phyloP scores from a whole-genome alignment of 2,329 filamentous ascomycete species.

The Aspergillus sp. region DNA sequence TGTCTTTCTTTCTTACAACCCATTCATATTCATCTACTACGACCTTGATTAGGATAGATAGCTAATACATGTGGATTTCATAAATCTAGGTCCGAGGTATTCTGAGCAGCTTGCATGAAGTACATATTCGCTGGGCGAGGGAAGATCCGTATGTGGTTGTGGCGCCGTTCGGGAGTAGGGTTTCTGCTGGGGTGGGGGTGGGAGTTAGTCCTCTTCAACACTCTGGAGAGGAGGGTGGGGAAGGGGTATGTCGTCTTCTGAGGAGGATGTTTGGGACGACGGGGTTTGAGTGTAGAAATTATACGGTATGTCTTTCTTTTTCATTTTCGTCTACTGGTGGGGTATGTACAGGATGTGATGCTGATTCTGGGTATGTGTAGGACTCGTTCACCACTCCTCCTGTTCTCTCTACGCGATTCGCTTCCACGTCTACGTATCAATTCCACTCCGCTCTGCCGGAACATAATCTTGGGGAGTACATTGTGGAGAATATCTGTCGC shows the following conservation, averaged over 20 bases:
- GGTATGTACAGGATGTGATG: not conserved
- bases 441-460: constrained; percentile 68
- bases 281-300: constrained; percentile 57
- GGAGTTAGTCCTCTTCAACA: constrained; percentile 62
- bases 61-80: not conserved
- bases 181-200: constrained; percentile 79
- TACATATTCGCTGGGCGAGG: constrained; percentile 80
- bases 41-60: not conserved
- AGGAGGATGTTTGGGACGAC: constrained; percentile 56
- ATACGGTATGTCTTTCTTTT: constrained; percentile 42
- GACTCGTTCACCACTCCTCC: constrained; percentile 65
- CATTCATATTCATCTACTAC: not conserved
- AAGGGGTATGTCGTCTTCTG: constrained; percentile 61
- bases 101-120: constrained; percentile 66
- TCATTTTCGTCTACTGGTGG: not conserved
- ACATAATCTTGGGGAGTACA: constrained; percentile 56
- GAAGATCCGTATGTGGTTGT: constrained; percentile 58
- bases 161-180: constrained; percentile 71
- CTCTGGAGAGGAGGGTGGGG: constrained; percentile 10
- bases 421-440: constrained; percentile 64
- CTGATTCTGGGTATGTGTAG: constrained; percentile 28
- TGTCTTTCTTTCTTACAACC: not conserved
- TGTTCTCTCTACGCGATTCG: constrained; percentile 49
- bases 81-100: constrained; percentile 58
- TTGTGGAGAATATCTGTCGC: constrained; percentile 56